Percentiles rank a stretch among this genome's conserved stretches.
These are phyloP conservation scores for Hyphochytrium catenoides DNA, from an alignment of 352 stramenopile genomes.

Conservation along the genomic window DNA sequence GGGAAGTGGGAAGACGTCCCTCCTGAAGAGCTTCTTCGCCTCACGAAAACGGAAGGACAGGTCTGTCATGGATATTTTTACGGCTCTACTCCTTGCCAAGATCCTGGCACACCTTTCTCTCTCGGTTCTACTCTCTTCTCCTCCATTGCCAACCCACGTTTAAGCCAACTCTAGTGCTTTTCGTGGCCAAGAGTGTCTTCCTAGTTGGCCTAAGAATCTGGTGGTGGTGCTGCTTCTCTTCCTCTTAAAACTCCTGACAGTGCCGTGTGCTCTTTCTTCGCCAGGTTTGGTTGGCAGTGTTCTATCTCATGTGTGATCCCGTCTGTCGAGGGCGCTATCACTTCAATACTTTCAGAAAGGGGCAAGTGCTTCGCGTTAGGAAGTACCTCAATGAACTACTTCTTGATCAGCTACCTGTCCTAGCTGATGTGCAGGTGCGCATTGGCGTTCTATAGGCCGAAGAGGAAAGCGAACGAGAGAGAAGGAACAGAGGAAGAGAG, in stretches of 20 bases:
- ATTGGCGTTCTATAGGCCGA: no score
- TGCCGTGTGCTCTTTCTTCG: no score
- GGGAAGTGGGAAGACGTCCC: slow-evolving; percentile 70
- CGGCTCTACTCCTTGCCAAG: no score
- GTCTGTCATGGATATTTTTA: no score
- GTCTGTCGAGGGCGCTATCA: slow-evolving; percentile 77
- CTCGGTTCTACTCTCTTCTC: no score
- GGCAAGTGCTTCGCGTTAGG: slow-evolving; percentile 67
- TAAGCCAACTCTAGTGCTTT: no score
- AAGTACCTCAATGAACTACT: slow-evolving; percentile 86
- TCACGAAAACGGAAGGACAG: slow-evolving; percentile 80
- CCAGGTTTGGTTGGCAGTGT: slow-evolving; percentile 74
- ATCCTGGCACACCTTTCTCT: no score
- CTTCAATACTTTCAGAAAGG: slow-evolving; percentile 78
- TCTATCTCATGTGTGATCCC: slow-evolving; percentile 74
- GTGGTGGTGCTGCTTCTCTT: no score
- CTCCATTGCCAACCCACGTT: no score
- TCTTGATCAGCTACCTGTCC: slow-evolving; percentile 81
- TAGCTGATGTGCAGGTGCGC: slow-evolving; percentile 74
- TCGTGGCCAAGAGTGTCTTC: no score
- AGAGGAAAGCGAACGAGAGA: not conserved
- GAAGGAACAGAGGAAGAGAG: not conserved
- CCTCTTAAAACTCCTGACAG: no score
- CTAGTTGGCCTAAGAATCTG: no score
- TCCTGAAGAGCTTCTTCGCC: slow-evolving; percentile 56